phyloP scores from a whole-genome alignment of 306 rosid genomes.

The Vigna mungo region DNA sequence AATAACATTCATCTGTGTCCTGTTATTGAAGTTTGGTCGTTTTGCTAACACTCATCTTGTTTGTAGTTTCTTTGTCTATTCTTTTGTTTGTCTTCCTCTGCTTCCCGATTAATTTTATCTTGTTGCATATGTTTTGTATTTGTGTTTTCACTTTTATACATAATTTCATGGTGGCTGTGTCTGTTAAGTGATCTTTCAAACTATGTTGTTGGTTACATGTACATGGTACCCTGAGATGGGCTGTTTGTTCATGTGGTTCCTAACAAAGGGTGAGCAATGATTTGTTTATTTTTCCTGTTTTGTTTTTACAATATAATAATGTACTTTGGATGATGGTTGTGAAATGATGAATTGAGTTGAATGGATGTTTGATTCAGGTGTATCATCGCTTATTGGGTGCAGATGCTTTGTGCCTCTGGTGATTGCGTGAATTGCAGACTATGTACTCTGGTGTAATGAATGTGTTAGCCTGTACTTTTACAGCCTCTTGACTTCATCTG shows the following conservation, averaged over 20 bases:
- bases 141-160: neutral
- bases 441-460: slow-evolving; percentile 84
- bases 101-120: neutral
- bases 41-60: neutral
- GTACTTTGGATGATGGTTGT: slow-evolving; percentile 53
- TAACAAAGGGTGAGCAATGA: slow-evolving; percentile 33
- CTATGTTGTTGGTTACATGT: neutral
- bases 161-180: neutral
- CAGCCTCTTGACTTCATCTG: slow-evolving; percentile 65
- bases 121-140: neutral
- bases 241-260: slow-evolving; percentile 27
- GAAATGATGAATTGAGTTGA: slow-evolving; percentile 82
- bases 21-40: neutral
- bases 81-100: neutral
- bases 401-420: slow-evolving; percentile 98
- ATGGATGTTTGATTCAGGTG: slow-evolving; percentile 95
- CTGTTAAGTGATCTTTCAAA: neutral
- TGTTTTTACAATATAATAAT: slow-evolving; percentile 36
- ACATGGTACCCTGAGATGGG: neutral
- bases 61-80: neutral
- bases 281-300: slow-evolving; percentile 21
- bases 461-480: slow-evolving; percentile 77
- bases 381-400: slow-evolving; percentile 87
- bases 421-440: slow-evolving; percentile 95
- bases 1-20: neutral